Evolutionary conservation across 176 grass and related monocot species (phyloP), one percentile per base, ranked within the genome.

Genomic region (Metroxylon sagu): DNA sequence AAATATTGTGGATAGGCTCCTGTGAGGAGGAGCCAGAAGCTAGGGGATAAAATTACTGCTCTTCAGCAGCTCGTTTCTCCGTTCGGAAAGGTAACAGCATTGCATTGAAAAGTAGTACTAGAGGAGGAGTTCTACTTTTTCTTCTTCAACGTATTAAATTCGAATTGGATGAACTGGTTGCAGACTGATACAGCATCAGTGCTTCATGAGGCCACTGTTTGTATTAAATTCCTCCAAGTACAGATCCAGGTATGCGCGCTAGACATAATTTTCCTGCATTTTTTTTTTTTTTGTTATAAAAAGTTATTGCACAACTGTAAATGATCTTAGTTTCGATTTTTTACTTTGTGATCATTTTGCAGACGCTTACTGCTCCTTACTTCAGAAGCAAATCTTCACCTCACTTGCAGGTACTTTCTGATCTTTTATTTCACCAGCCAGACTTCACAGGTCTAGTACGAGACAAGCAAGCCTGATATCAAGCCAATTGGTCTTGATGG

Each of bases 31-130:
- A 78, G 65, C 83, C 83, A 92, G 53, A 87, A 80, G 79, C 76
- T 92, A 1, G 83, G 83, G 21, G 76, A 82, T 74, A 92, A 78
- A 61, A 75, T 92, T 66, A 87, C 83, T 4, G 73, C 83, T 16
- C 80, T 92, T 19, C 83, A 92, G 79, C 83, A 85, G 56, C 65
- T 92, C 21, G 82, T 92, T 71, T 92, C 83, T 59, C 88, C 88
- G 1, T 92, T 83, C 27, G 88, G 88, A 23, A 92, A 87, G 88
- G 88, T 79, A 31, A 62, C 18, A 43, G 35, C 8, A 43, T 14
- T 43, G 35, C 12, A 14, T 12, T 43, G 8, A 12, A 12, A 23
- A 23, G 21, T 23, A 23, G 21, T 23, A 23, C 21, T 23, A 23
- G 21, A 23, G 21, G 1, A 23, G 21, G 21, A 23, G 1, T 23